phyloP scores from a whole-genome alignment of 2,329 filamentous ascomycete species.

The Xylariales sp. region DNA sequence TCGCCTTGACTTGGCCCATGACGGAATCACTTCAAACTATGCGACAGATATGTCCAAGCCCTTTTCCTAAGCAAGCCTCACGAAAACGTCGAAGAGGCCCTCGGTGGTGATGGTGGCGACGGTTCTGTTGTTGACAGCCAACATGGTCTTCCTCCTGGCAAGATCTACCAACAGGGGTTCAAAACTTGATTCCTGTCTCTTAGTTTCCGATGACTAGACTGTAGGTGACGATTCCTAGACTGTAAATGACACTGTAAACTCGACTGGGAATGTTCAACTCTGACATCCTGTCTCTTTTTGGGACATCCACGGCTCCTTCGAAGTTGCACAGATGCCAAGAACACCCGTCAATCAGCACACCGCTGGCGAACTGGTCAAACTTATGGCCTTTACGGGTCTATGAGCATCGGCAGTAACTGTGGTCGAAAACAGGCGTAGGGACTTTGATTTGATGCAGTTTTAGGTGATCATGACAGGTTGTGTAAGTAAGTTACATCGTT shows the following conservation, averaged over 20 bases:
- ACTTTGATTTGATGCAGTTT: too few species aligned
- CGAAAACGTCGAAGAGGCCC: conserved; percentile 3
- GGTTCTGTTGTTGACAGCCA: conserved; percentile 25
- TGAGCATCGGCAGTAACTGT: too few species aligned
- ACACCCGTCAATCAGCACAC: background rate
- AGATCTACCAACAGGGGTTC: conserved; percentile 9
- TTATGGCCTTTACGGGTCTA: conserved; percentile 6
- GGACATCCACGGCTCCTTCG: conserved; percentile 10
- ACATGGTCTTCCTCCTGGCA: conserved; percentile 15
- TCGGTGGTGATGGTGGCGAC: conserved; percentile 22
- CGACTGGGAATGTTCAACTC: conserved; percentile 9
- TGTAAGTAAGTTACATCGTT: background rate
- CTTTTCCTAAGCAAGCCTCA: conserved; percentile 11
- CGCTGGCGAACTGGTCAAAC: conserved; percentile 4
- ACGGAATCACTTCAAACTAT: conserved; percentile 25
- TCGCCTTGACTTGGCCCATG: conserved; percentile 16
- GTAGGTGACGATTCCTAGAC: conserved; percentile 1
- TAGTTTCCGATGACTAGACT: too few species aligned
- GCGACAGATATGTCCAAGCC: conserved; percentile 20
- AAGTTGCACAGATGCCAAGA: conserved; percentile 5
- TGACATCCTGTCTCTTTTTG: conserved; percentile 10
- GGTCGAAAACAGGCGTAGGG: too few species aligned
- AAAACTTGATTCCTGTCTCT: conserved; percentile 7
- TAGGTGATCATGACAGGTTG: background rate
- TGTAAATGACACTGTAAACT: conserved; percentile 3